Conservation (phyloP, 768 basidiomycete species). For the Pisolithus orientalis region DNA sequence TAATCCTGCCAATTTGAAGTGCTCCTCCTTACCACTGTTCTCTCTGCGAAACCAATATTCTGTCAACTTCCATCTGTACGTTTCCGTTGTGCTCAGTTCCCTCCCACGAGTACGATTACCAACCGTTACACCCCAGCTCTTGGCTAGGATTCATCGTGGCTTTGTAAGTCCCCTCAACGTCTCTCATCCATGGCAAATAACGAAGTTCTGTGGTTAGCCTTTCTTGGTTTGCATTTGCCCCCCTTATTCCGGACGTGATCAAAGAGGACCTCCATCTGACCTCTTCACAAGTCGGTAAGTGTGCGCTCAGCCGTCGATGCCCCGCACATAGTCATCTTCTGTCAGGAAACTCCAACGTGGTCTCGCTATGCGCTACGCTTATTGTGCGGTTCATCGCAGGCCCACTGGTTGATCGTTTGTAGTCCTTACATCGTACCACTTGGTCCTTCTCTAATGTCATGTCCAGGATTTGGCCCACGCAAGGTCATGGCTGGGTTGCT, state of each 20-base stretch:
- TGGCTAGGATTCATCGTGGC: slow-evolving; percentile 48
- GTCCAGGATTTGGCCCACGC: slow-evolving; percentile 40
- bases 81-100: not conserved
- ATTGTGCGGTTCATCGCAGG: slow-evolving; percentile 44
- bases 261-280: slow-evolving; percentile 46
- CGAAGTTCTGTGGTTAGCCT: slow-evolving; percentile 14
- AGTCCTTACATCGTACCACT: not conserved
- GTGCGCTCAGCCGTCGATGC: not conserved
- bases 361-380: slow-evolving; percentile 43
- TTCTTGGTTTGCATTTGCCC: slow-evolving; percentile 58
- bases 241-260: slow-evolving; percentile 52
- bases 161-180: slow-evolving; percentile 23
- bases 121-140: slow-evolving; percentile 12
- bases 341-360: slow-evolving; percentile 42
- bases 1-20: slow-evolving; percentile 48
- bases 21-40: slow-evolving; percentile 46
- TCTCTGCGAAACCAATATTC: slow-evolving; percentile 42
- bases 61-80: slow-evolving; percentile 44
- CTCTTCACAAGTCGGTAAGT: slow-evolving; percentile 35
- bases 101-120: no score
- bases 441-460: not conserved
- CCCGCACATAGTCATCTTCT: not conserved
- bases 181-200: not conserved
- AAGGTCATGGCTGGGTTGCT: slow-evolving; percentile 51
- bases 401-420: slow-evolving; percentile 41